Evolutionary conservation across 805 yeast species (phyloP).

Genomic region (Sugiyamaella lignohabitans): DNA sequence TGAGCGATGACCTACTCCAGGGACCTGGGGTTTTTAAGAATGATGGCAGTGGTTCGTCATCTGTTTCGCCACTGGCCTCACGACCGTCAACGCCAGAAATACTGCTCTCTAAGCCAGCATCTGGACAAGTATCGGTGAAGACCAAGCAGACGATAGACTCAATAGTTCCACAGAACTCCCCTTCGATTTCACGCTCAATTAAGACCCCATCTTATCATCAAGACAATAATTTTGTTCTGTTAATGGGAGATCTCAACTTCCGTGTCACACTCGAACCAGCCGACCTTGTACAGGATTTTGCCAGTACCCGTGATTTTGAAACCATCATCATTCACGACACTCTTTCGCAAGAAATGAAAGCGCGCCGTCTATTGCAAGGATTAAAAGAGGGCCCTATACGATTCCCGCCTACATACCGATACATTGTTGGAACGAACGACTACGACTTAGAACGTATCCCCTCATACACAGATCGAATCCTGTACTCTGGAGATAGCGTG

Average conservation of each 20-base stretch:
- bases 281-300: constrained; percentile 28
- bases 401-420: constrained; percentile 53
- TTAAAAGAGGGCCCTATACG: constrained; percentile 43
- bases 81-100: neutral
- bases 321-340: constrained; percentile 41
- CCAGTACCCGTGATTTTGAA: constrained; percentile 29
- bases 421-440: constrained; percentile 25
- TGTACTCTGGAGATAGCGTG: constrained; percentile 28
- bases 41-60: neutral
- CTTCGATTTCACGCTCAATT: neutral
- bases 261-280: constrained; percentile 33
- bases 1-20: constrained; percentile 5
- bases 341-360: constrained; percentile 33
- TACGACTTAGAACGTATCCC: constrained; percentile 37
- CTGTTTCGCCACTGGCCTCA: constrained; percentile 10
- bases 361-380: constrained; percentile 36
- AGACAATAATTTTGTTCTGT: constrained; percentile 20
- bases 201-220: neutral
- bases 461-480: constrained; percentile 54
- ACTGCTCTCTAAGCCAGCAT: too few relatives aligned
- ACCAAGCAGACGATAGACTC: too few relatives aligned
- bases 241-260: constrained; percentile 53
- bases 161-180: too few relatives aligned
- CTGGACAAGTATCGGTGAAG: neutral
- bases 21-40: neutral